Base-by-base conservation (phyloP, 257 asterid species). In the Jacaranda copaia region DNA sequence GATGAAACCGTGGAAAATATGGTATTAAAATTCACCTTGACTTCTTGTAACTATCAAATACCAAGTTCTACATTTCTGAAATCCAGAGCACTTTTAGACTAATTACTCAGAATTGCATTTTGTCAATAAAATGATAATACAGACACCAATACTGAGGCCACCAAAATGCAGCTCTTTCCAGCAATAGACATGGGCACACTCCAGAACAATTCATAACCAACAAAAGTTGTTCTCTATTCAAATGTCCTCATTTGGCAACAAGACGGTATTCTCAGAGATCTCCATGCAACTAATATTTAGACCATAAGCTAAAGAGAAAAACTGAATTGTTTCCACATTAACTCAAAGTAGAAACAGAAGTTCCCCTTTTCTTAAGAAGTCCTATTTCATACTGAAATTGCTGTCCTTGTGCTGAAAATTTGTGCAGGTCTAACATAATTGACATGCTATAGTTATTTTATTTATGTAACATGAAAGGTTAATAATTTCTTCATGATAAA, bases 141-240 rank as follows among this genome's bases (percentile, higher is more conserved):
- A 55, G 32, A 25, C n/a, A 45, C 45, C 38, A 68, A 18, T n/a
- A 43, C 16, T 59, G 68, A 39, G 60, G 20, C 46, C 72, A 67
- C 64, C 13, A 62, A 59, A 25, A 43, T 32, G 59, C 75, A 57
- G 60, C 67, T 38, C 57, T 65, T 39, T 72, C 45, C 79, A 65
- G 18, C 35, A 60, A 68, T 4, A 16, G 46, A 43, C 53, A 16
- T 25, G 32, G 7, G 68, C 80, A 52, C 57, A 75, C 36, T 25
- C 68, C 56, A 80, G 49, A 25, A 56, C 13, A 56, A 40, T 32
- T 55, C 25, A 4, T 64, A 57, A 66, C 18, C 64, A 45, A 25
- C 58, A 7, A 72, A 35, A 52, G 59, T 62, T 52, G 40, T 67
- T 70, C 65, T 12, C n/a, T 16, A 16, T 46, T 46, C 60, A 38